Evolutionary conservation across 345 rosid species (phyloP).

Genomic region (Populus ilicifolia): DNA sequence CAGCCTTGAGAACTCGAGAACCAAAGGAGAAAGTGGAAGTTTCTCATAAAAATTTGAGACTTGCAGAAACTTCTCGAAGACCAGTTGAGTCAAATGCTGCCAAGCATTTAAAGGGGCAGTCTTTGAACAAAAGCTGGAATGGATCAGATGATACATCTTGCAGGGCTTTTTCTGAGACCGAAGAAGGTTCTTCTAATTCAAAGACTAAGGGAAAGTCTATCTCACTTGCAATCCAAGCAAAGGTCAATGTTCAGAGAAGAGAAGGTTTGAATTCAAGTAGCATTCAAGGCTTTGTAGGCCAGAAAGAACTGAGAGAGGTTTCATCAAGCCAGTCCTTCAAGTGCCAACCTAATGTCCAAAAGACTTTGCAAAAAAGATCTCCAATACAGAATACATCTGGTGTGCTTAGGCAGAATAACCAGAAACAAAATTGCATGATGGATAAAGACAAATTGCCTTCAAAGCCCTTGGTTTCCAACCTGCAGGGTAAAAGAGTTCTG

Average conservation of each 20-base stretch:
- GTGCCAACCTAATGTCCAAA: slow-evolving; percentile 50
- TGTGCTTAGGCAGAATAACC: slow-evolving; percentile 77
- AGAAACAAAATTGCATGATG: slow-evolving; percentile 65
- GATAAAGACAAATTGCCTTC: slow-evolving; percentile 47
- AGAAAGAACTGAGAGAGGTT: slow-evolving; percentile 51
- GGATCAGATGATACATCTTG: slow-evolving; percentile 43
- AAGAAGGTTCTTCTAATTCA: slow-evolving; percentile 44
- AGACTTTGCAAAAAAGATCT: slow-evolving; percentile 47
- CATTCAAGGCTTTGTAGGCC: slow-evolving; percentile 32
- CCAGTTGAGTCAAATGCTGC: slow-evolving; percentile 51
- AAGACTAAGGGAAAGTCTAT: slow-evolving; percentile 61
- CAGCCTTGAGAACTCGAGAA: slow-evolving; percentile 38
- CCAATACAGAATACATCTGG: slow-evolving; percentile 41
- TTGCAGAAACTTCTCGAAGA: slow-evolving; percentile 43
- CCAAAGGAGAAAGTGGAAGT: slow-evolving; percentile 47
- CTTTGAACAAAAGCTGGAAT: slow-evolving; percentile 64
- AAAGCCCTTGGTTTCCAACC: slow-evolving; percentile 34
- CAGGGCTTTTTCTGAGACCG: slow-evolving; percentile 33
- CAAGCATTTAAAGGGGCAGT: slow-evolving; percentile 57
- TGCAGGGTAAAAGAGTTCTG: slow-evolving; percentile 36
- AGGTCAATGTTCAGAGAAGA: slow-evolving; percentile 72
- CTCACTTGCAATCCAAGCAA: slow-evolving; percentile 90
- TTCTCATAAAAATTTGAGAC: slow-evolving; percentile 40
- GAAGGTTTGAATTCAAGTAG: slow-evolving; percentile 45
- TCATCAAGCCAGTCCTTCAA: slow-evolving; percentile 51